Percentiles rank a stretch among this genome's conserved stretches.
Evolutionary conservation across 371 early-diverging fungal species (phyloP).

Genomic region (Haplosporangium sp.): DNA sequence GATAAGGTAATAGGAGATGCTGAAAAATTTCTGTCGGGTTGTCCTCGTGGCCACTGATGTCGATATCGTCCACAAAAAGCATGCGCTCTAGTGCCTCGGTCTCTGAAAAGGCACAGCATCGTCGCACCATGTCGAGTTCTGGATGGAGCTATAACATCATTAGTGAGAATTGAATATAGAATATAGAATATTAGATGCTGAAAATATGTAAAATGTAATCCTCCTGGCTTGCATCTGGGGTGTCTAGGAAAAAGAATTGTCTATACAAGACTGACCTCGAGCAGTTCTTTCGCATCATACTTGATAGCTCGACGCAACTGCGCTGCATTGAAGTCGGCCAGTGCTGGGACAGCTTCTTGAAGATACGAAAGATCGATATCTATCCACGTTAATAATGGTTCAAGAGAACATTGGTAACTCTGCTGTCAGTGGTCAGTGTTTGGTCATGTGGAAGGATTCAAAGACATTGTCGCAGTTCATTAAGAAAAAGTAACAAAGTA

Average conservation of each 20-base stretch:
- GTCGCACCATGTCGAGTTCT: slow-evolving; percentile 34
- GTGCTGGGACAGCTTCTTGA: slow-evolving; percentile 22
- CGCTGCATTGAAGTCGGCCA: slow-evolving; percentile 15
- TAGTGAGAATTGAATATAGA: background rate
- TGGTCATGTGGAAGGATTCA: background rate
- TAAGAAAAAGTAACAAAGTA: background rate
- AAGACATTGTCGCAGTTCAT: background rate
- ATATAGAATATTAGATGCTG: too few relatives aligned
- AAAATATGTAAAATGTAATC: too few relatives aligned
- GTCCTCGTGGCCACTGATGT: slow-evolving; percentile 37
- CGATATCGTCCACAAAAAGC: slow-evolving; percentile 49
- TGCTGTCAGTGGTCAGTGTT: background rate
- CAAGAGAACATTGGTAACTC: background rate
- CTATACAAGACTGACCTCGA: slow-evolving; percentile 29
- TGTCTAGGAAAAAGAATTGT: background rate
- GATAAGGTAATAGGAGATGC: slow-evolving; percentile 29
- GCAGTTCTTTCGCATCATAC: slow-evolving; percentile 33
- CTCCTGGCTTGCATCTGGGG: too few relatives aligned
- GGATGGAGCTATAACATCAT: slow-evolving; percentile 29
- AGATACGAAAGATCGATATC: slow-evolving; percentile 25
- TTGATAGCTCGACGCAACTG: slow-evolving; percentile 49
- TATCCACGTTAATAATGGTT: background rate
- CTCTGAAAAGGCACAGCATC: slow-evolving; percentile 25
- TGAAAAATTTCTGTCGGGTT: slow-evolving; percentile 33
- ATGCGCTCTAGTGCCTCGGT: slow-evolving; percentile 42